Evolutionary conservation across 2,329 filamentous ascomycete species (phyloP).

Genomic region (Akanthomyces lecanii): DNA sequence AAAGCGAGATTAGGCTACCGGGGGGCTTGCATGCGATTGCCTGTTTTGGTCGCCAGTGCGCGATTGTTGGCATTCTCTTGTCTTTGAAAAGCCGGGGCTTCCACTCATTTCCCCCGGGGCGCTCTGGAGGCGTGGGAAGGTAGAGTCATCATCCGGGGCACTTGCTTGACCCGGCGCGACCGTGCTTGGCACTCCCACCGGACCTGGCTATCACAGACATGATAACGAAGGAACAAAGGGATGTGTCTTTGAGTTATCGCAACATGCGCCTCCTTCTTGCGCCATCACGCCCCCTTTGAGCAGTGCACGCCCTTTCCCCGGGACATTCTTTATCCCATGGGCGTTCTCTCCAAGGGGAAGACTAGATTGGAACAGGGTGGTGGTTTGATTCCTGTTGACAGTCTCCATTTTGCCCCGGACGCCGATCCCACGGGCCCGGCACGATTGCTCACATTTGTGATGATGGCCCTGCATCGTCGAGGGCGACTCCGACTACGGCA

Average conservation of each 20-base stretch:
- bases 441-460: neutral
- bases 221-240: too few species aligned
- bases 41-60: neutral
- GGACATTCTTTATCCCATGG: too few species aligned
- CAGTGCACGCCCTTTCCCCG: neutral
- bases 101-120: too few species aligned
- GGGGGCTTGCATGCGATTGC: neutral
- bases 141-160: too few species aligned
- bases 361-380: too few species aligned
- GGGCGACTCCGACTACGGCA: too few species aligned
- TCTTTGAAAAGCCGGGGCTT: neutral
- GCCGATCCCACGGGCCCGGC: conserved; percentile 5
- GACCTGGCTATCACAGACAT: too few species aligned
- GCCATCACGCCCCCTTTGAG: neutral
- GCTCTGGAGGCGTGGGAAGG: too few species aligned
- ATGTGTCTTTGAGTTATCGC: too few species aligned
- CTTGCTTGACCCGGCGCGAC: too few species aligned
- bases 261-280: neutral
- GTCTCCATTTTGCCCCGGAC: neutral
- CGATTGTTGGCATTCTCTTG: neutral
- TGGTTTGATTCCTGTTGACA: too few species aligned
- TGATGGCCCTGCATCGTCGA: neutral
- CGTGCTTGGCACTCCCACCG: too few species aligned
- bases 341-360: neutral
- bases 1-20: neutral